Evolutionary conservation across 495 filamentous ascomycete genomes (phyloP).

Genomic region (Antarctomyces pellizariae): DNA sequence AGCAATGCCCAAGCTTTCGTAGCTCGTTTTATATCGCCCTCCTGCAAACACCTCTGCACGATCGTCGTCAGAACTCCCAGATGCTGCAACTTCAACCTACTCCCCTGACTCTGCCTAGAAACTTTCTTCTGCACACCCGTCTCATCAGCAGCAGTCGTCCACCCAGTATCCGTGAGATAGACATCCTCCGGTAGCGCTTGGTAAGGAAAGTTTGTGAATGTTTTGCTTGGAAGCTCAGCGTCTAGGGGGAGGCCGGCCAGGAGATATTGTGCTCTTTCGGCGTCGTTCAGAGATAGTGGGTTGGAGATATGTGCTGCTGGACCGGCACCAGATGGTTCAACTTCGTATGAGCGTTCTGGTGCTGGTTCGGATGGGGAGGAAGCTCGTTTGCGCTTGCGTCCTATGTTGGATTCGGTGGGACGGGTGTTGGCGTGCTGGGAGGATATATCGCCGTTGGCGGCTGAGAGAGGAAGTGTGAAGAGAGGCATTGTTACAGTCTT

Average conservation of each 20-base stretch:
- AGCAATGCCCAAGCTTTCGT: constrained; percentile 40
- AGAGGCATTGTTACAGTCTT: constrained; percentile 7
- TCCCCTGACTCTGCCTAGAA: constrained; percentile 2
- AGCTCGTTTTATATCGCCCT: constrained; percentile 36
- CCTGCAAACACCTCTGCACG: constrained; percentile 34
- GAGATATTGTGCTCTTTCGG: constrained; percentile 24
- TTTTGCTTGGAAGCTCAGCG: constrained; percentile 17
- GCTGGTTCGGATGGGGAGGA: background rate
- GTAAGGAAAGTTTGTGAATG: constrained; percentile 21
- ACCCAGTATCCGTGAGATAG: constrained; percentile 11
- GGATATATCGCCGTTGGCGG: background rate
- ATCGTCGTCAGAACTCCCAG: constrained; percentile 32
- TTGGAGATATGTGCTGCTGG: constrained; percentile 3
- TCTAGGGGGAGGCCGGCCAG: constrained; percentile 22
- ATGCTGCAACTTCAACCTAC: constrained; percentile 27
- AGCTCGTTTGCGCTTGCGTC: constrained; percentile 8
- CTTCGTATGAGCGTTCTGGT: background rate
- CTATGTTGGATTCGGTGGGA: too few species aligned
- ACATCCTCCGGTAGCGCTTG: constrained; percentile 15
- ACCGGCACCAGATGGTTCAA: background rate
- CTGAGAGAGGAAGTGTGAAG: constrained; percentile 6
- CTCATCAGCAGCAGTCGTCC: background rate
- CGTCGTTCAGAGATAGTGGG: constrained; percentile 19
- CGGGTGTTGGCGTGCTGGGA: background rate
- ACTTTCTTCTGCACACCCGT: background rate